Percentiles rank a stretch among this genome's conserved stretches.
Conservation (phyloP, 2,329 filamentous ascomycete species). For the Aspergillus pseudonomiae region DNA sequence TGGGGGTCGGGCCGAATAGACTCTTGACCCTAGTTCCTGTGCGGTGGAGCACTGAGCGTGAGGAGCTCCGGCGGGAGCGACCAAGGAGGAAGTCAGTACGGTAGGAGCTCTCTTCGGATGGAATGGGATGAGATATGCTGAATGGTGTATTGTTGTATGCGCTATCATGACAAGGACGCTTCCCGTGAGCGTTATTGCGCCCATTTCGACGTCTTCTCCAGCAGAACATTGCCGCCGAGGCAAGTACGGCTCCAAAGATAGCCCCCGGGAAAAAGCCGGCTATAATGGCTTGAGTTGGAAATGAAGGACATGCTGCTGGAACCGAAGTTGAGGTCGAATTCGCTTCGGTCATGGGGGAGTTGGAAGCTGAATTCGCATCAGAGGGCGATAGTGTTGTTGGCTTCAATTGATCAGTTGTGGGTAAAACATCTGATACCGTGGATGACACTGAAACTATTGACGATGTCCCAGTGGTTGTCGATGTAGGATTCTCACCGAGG, state of each 20-base stretch:
- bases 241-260: constrained; percentile 51
- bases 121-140: constrained; percentile 49
- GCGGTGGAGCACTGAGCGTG: constrained; percentile 37
- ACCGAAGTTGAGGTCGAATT: constrained; percentile 19
- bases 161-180: constrained; percentile 31
- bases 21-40: constrained; percentile 42
- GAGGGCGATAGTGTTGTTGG: constrained; percentile 24
- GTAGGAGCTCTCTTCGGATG: constrained; percentile 44
- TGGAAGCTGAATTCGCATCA: constrained; percentile 23
- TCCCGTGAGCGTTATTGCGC: constrained; percentile 22
- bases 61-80: constrained; percentile 26
- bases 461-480: constrained; percentile 21
- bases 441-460: constrained; percentile 25
- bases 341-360: constrained; percentile 21
- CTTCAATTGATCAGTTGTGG: constrained; percentile 11
- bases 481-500: constrained; percentile 13
- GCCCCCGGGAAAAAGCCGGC: constrained; percentile 52
- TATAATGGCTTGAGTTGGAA: constrained; percentile 45
- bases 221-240: constrained; percentile 54
- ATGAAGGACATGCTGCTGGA: constrained; percentile 35
- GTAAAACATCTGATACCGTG: constrained; percentile 16
- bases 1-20: constrained; percentile 33
- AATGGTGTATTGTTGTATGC: constrained; percentile 37
- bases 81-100: constrained; percentile 49
- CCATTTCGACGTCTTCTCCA: constrained; percentile 33